phyloP scores from a whole-genome alignment of 805 yeast species.

The Candida ficus region DNA sequence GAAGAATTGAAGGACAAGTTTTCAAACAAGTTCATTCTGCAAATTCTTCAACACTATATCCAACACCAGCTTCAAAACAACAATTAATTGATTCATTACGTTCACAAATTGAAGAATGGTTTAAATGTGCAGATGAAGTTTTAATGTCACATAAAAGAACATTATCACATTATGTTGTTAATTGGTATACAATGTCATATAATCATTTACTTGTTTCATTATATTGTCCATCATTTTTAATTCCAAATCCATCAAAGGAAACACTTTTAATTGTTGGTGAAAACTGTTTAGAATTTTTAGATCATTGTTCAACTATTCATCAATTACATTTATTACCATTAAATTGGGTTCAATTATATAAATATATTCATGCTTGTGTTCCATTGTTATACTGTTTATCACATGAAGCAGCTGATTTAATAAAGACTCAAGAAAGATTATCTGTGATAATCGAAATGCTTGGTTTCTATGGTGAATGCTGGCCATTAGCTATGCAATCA shows the following conservation, averaged over 20 bases:
- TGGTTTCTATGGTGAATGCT: conserved; percentile 39
- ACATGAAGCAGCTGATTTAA: conserved; percentile 40
- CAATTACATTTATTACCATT: conserved; percentile 39
- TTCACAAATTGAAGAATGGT: conserved; percentile 32
- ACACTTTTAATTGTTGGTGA: conserved; percentile 36
- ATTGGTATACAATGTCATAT: conserved; percentile 37
- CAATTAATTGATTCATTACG: conserved; percentile 10
- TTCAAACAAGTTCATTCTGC: conserved; percentile 42
- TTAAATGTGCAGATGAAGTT: conserved; percentile 8
- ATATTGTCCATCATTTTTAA: conserved; percentile 43
- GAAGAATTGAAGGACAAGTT: conserved; percentile 43
- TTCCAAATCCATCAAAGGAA: conserved; percentile 38
- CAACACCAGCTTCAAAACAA: conserved; percentile 7
- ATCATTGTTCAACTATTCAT: conserved; percentile 38
- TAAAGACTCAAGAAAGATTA: conserved; percentile 41
- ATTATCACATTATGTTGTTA: conserved; percentile 8
- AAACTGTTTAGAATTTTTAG: conserved; percentile 38
- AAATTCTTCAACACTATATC: conserved; percentile 27
- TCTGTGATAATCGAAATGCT: conserved; percentile 41
- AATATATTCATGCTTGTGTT: conserved; percentile 43
- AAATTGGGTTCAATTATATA: conserved; percentile 45
- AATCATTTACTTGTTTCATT: conserved; percentile 38
- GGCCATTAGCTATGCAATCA: conserved; percentile 42
- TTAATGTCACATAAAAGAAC: conserved; percentile 2
- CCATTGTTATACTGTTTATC: conserved; percentile 42